Conservation (phyloP, 2,329 filamentous ascomycete species). For the Calonectria leucothoes region DNA sequence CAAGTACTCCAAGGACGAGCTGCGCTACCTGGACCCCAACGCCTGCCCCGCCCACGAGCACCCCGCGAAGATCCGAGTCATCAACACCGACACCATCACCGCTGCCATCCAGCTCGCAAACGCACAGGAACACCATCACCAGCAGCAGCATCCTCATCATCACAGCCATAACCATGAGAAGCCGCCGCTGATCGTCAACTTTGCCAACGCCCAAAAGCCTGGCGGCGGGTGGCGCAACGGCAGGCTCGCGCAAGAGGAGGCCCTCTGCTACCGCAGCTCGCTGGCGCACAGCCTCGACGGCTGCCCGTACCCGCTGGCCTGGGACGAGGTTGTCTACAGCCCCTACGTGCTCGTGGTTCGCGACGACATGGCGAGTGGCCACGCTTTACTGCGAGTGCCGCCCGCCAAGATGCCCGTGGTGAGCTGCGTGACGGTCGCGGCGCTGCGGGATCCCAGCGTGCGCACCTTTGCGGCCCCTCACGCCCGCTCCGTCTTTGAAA, state of each 20-base stretch:
- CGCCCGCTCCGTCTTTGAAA: neutral
- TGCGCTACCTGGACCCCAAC: conserved; percentile 13
- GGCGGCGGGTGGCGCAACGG: conserved; percentile 23
- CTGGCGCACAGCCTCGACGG: conserved; percentile 5
- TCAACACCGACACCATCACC: conserved; percentile 24
- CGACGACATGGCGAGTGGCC: conserved; percentile 7
- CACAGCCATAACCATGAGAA: neutral
- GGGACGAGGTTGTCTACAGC: conserved; percentile 21
- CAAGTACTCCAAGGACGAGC: conserved; percentile 1
- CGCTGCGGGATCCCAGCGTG: conserved; percentile 9
- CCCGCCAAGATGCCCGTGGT: conserved; percentile 7
- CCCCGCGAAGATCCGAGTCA: conserved; percentile 13
- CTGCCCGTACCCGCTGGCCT: conserved; percentile 13
- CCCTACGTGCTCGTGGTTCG: conserved; percentile 22
- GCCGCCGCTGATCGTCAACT: conserved; percentile 10
- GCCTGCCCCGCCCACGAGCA: conserved; percentile 7
- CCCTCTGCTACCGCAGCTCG: conserved; percentile 23
- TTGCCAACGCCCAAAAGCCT: conserved; percentile 19
- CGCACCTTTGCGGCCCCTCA: neutral
- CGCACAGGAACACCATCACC: neutral
- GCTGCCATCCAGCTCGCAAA: neutral
- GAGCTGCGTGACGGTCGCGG: conserved; percentile 15
- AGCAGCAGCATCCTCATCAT: neutral
- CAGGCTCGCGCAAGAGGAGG: conserved; percentile 18
- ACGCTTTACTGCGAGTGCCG: neutral